These are phyloP conservation scores for Fusarium sp. DNA, from an alignment of 2,329 filamentous ascomycete species.

Conservation along the genomic window DNA sequence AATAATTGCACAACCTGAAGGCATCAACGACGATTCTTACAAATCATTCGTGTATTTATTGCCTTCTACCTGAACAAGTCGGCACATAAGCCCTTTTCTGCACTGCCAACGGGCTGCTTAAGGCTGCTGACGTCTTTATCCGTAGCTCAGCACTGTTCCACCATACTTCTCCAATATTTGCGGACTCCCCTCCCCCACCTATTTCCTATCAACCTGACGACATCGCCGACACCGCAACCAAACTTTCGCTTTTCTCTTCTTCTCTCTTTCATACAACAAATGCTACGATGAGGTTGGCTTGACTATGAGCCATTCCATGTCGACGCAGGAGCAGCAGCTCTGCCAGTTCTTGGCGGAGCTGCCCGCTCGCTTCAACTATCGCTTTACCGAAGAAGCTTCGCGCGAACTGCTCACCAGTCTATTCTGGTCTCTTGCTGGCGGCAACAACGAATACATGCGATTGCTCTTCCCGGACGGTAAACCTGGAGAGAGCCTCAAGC, in stretches of 20 bases:
- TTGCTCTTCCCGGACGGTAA: constrained; percentile 87
- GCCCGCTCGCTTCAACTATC: constrained; percentile 79
- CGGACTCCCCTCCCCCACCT: constrained; percentile 33
- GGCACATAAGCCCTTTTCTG: constrained; percentile 10
- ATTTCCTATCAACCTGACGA: constrained; percentile 44
- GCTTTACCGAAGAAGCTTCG: constrained; percentile 80
- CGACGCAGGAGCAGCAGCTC: constrained; percentile 84
- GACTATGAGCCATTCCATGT: constrained; percentile 69
- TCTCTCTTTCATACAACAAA: constrained; percentile 12
- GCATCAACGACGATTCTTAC: constrained; percentile 8
- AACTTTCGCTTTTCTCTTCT: constrained; percentile 15
- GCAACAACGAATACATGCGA: constrained; percentile 79
- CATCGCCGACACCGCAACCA: constrained; percentile 43
- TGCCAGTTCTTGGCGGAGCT: constrained; percentile 85
- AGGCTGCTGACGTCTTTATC: constrained; percentile 38
- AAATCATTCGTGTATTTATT: constrained; percentile 1
- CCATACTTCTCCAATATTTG: constrained; percentile 43
- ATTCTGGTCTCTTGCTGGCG: constrained; percentile 88
- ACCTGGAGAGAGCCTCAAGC: constrained; percentile 77
- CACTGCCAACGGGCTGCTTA: constrained; percentile 1
- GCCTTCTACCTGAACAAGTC: background rate
- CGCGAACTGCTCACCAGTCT: constrained; percentile 82
- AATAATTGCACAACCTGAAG: constrained; percentile 7
- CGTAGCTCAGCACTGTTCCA: constrained; percentile 38
- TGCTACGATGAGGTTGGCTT: constrained; percentile 49